phyloP scores from a whole-genome alignment of 345 rosid genomes.

The Boechera stricta region DNA sequence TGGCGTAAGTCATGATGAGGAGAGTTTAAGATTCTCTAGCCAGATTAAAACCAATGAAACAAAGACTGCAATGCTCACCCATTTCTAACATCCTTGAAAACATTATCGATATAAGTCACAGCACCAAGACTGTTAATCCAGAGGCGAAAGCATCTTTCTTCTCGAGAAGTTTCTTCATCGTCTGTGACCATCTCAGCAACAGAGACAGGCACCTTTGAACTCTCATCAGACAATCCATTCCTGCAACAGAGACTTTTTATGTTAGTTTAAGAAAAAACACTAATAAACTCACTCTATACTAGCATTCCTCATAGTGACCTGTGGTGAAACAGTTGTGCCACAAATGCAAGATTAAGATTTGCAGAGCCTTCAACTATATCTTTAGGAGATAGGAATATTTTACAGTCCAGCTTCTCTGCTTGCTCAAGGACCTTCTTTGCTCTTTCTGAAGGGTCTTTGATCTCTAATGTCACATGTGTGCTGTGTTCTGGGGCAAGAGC shows the following conservation, averaged over 20 bases:
- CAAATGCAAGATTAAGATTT: slow-evolving; percentile 95
- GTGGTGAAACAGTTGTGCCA: slow-evolving; percentile 83
- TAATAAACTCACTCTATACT: not conserved
- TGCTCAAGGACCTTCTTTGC: slow-evolving; percentile 76
- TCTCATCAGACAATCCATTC: slow-evolving; percentile 73
- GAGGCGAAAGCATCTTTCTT: slow-evolving; percentile 89
- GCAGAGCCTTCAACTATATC: slow-evolving; percentile 93
- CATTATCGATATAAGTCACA: slow-evolving; percentile 65
- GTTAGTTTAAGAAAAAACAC: not conserved
- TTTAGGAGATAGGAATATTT: slow-evolving; percentile 69
- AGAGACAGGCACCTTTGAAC: slow-evolving; percentile 47
- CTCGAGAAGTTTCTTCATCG: slow-evolving; percentile 75
- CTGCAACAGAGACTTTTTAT: slow-evolving; percentile 43
- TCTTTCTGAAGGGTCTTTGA: slow-evolving; percentile 66
- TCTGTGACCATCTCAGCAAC: slow-evolving; percentile 88
- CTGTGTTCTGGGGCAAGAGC: slow-evolving; percentile 78
- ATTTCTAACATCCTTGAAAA: slow-evolving; percentile 83
- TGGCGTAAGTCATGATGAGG: slow-evolving; percentile 33
- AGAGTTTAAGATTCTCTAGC: not conserved
- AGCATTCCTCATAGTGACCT: slow-evolving; percentile 50
- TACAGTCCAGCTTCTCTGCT: slow-evolving; percentile 85
- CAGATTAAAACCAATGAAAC: not conserved
- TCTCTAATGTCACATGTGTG: slow-evolving; percentile 48
- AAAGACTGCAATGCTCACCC: slow-evolving; percentile 57
- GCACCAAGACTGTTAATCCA: slow-evolving; percentile 92